A percentile compares a stretch with the other conserved stretches of the same genome.
phyloP scores from a whole-genome alignment of 345 rosid genomes.

The Dipteronia sinensis region DNA sequence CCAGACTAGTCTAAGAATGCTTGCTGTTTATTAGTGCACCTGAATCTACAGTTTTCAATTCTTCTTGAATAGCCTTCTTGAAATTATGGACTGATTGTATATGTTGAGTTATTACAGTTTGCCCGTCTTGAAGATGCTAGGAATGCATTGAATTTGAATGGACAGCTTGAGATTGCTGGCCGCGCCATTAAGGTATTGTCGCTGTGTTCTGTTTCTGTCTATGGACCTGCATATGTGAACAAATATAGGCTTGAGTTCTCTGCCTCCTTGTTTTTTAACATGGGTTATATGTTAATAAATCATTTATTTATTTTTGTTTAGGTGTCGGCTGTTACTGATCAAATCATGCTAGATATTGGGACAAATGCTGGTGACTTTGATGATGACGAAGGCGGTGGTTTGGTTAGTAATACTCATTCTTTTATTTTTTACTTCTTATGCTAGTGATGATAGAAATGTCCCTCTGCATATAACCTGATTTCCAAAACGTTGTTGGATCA shows the following conservation, averaged over 20 bases:
- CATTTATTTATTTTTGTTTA: conserved; percentile 28
- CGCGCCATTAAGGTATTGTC: conserved; percentile 77
- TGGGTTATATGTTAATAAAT: not conserved
- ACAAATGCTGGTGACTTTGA: conserved; percentile 82
- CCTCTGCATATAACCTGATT: conserved; percentile 1
- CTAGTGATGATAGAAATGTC: not conserved
- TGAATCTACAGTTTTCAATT: not conserved
- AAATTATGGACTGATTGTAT: conserved; percentile 8
- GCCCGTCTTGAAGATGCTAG: conserved; percentile 94
- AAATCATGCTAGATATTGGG: conserved; percentile 59
- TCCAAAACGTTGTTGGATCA: not conserved
- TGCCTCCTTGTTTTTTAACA: not conserved
- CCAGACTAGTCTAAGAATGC: not conserved
- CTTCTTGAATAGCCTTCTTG: not conserved
- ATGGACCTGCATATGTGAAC: not conserved
- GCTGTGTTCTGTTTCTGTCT: not conserved
- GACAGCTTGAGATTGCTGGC: conserved; percentile 86
- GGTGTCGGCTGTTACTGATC: conserved; percentile 98
- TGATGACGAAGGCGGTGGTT: conserved; percentile 95
- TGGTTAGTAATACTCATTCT: conserved; percentile 62
- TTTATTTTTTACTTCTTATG: not conserved
- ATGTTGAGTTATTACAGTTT: conserved; percentile 48
- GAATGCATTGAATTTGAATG: conserved; percentile 88
- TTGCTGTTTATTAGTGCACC: not conserved
- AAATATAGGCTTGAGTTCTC: not conserved